Percentiles rank a stretch among this genome's conserved stretches.
phyloP scores from a whole-genome alignment of 805 yeast genomes.

The Zygotorulaspora sp. region DNA sequence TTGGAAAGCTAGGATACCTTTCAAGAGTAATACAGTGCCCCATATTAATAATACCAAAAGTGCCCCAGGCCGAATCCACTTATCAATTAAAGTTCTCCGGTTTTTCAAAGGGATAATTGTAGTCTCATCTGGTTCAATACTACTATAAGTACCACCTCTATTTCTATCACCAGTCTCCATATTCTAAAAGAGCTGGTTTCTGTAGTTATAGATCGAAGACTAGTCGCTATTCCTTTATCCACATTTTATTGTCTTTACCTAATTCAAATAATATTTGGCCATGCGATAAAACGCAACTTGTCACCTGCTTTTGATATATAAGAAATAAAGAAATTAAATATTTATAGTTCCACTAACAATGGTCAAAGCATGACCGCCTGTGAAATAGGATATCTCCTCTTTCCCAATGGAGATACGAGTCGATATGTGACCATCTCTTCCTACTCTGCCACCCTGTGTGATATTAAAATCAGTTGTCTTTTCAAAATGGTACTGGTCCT shows the following conservation, averaged over 20 bases:
- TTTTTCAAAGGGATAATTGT: conserved; percentile 16
- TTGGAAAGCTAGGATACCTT: conserved; percentile 7
- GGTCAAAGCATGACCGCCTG: conserved; percentile 42
- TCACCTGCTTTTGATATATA: too few species aligned
- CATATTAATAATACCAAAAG: conserved; percentile 20
- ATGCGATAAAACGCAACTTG: too few species aligned
- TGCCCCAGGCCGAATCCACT: conserved; percentile 14
- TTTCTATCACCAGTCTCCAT: conserved; percentile 2
- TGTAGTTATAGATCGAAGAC: neutral
- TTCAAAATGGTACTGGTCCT: conserved; percentile 22
- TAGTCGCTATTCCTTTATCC: too few species aligned
- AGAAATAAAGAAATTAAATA: conserved; percentile 3
- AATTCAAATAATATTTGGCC: too few species aligned
- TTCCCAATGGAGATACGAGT: conserved; percentile 23
- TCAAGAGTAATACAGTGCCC: conserved; percentile 24
- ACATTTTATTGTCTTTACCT: too few species aligned
- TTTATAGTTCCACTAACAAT: conserved; percentile 35
- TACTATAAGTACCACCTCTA: neutral
- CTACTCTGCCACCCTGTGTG: conserved; percentile 39
- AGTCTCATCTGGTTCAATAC: conserved; percentile 16
- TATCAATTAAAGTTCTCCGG: too few species aligned
- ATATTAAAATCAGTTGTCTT: conserved; percentile 23
- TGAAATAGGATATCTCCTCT: conserved; percentile 22
- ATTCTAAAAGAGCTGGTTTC: neutral
- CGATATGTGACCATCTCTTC: conserved; percentile 38